Percentiles rank a stretch among this genome's conserved stretches.
phyloP scores from a whole-genome alignment of 2,329 filamentous ascomycete genomes.

The Cladosporium sp. region DNA sequence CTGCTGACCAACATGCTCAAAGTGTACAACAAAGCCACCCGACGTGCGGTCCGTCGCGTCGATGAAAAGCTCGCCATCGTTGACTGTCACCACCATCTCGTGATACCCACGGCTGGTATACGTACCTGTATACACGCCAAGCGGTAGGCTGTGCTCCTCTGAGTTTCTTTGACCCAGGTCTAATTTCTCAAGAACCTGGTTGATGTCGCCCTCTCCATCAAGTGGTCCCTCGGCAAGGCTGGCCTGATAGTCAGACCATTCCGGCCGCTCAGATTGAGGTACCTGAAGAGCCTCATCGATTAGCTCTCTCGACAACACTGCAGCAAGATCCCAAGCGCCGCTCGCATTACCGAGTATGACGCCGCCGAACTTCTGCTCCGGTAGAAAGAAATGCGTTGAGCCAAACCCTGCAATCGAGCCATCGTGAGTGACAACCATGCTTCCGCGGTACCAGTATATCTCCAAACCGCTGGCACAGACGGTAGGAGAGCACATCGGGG shows the following conservation, averaged over 20 bases:
- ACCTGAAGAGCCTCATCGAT: conserved; percentile 23
- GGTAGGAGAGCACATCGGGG: conserved; percentile 17
- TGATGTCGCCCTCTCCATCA: conserved; percentile 9
- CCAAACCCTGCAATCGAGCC: conserved; percentile 26
- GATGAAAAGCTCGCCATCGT: conserved; percentile 25
- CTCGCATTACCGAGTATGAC: conserved; percentile 27
- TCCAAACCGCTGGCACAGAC: conserved; percentile 26
- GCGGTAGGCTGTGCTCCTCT: conserved; percentile 14
- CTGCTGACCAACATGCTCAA: conserved; percentile 26
- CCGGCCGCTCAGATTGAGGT: conserved; percentile 15
- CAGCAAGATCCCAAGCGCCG: conserved; percentile 11
- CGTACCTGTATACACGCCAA: conserved; percentile 20
- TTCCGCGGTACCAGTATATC: conserved; percentile 25
- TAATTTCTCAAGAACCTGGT: conserved; percentile 10
- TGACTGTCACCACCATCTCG: conserved; percentile 21
- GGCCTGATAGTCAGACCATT: conserved; percentile 11
- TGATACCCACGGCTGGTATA: conserved; percentile 27
- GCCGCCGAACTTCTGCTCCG: conserved; percentile 24
- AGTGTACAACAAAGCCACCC: conserved; percentile 20
- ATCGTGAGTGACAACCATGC: conserved; percentile 26
- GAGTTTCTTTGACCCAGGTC: conserved; percentile 4
- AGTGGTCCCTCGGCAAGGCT: background rate
- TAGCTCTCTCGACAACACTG: conserved; percentile 19
- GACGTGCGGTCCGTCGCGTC: conserved; percentile 29
- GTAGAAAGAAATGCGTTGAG: conserved; percentile 25